Percentiles rank a stretch among this genome's conserved stretches.
phyloP scores from a whole-genome alignment of 192 early-diverging fungal species.

The Backusella psychrophila region DNA sequence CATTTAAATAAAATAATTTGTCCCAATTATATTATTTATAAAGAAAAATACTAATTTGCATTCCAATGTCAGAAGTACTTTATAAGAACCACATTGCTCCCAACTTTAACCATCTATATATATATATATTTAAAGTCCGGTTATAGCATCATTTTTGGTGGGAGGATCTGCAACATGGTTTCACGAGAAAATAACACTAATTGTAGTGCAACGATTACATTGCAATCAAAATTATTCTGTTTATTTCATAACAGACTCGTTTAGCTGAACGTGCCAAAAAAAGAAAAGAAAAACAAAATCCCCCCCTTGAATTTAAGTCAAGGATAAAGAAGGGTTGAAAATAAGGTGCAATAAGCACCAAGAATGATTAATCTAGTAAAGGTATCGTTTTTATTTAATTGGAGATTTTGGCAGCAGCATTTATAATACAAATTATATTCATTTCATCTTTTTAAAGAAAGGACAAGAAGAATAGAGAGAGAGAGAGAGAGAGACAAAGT shows the following conservation, averaged over 20 bases:
- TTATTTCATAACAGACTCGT: neutral
- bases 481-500: neutral
- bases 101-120: too few species aligned
- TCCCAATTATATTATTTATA: too few species aligned
- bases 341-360: neutral
- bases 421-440: constrained; percentile 4
- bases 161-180: neutral
- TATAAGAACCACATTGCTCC: too few species aligned
- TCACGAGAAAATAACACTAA: neutral
- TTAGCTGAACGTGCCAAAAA: neutral
- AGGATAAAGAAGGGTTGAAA: neutral
- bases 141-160: neutral
- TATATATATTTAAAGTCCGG: neutral
- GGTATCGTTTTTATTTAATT: constrained; percentile 5
- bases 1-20: too few species aligned
- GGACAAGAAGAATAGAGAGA: neutral
- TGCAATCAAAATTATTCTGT: neutral
- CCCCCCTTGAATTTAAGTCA: neutral
- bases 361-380: constrained; percentile 2
- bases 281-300: neutral
- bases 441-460: neutral
- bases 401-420: neutral
- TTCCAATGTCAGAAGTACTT: too few species aligned
- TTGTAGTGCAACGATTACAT: neutral
- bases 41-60: too few species aligned